Conservation (phyloP, 768 basidiomycete species). For the Calocera viscosa region DNA sequence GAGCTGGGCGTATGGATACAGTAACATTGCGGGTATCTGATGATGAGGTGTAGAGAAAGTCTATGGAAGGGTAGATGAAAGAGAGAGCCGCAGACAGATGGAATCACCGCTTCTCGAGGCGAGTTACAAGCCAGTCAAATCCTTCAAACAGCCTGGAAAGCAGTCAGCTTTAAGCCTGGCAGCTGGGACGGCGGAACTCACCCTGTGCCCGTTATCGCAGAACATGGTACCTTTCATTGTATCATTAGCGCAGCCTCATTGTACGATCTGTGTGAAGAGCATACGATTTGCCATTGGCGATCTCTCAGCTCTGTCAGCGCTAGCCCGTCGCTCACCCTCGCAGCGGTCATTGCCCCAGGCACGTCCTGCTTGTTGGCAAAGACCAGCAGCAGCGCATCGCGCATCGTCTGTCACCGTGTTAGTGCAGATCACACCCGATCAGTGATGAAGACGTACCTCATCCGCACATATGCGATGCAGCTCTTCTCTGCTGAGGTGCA, state of each 20-base stretch:
- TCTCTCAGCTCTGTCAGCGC: slow-evolving; percentile 26
- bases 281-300: slow-evolving; percentile 15
- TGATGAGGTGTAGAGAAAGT: background rate
- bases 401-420: background rate
- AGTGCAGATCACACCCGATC: background rate
- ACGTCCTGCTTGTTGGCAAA: slow-evolving; percentile 28
- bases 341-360: slow-evolving; percentile 23
- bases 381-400: slow-evolving; percentile 21
- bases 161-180: background rate
- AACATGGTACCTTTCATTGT: slow-evolving; percentile 1
- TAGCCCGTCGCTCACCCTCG: slow-evolving; percentile 27
- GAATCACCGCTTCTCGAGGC: slow-evolving; percentile 4
- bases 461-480: slow-evolving; percentile 24
- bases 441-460: slow-evolving; percentile 20
- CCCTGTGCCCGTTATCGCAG: slow-evolving; percentile 7
- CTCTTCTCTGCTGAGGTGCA: slow-evolving; percentile 24
- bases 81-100: background rate
- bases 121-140: slow-evolving; percentile 11
- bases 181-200: background rate
- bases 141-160: slow-evolving; percentile 7
- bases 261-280: background rate
- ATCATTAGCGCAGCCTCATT: background rate
- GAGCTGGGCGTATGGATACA: background rate
- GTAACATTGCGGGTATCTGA: background rate
- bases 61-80: background rate